Percentiles rank a stretch among this genome's conserved stretches.
Conservation (phyloP, 805 yeast species). For the Saturnispora quitensis region DNA sequence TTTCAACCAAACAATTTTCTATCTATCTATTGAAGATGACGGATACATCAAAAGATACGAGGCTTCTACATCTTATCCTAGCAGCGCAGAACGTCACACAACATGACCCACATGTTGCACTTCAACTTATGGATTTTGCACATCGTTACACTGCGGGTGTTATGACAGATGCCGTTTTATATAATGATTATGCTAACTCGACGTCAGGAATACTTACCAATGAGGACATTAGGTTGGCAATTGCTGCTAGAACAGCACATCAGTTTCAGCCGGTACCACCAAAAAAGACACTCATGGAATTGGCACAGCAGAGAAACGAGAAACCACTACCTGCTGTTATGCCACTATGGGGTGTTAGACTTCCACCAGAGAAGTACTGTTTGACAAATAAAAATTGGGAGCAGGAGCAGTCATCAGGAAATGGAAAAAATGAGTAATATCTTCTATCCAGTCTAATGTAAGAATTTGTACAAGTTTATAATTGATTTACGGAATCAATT, state of each 20-base stretch:
- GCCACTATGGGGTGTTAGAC: constrained; percentile 82
- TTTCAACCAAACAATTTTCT: not conserved
- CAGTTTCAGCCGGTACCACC: constrained; percentile 96
- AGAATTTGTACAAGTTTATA: not conserved
- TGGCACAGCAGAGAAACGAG: constrained; percentile 88
- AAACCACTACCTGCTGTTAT: constrained; percentile 86
- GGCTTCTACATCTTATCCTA: constrained; percentile 78
- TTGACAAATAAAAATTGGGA: constrained; percentile 77
- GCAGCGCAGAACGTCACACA: constrained; percentile 89
- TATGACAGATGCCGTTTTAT: constrained; percentile 79
- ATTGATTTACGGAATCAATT: not conserved
- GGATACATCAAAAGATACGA: constrained; percentile 13
- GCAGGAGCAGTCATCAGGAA: constrained; percentile 1
- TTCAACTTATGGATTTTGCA: constrained; percentile 96
- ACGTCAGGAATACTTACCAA: constrained; percentile 43
- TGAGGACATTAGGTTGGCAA: constrained; percentile 87
- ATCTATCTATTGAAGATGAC: not conserved
- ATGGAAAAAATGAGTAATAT: not conserved
- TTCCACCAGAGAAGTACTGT: constrained; percentile 98
- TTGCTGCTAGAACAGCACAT: constrained; percentile 88
- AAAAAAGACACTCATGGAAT: constrained; percentile 78
- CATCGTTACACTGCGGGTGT: constrained; percentile 79
- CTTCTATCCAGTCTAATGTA: not conserved
- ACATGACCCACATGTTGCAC: constrained; percentile 92
- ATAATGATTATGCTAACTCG: constrained; percentile 69